A percentile compares a stretch with the other conserved stretches of the same genome.
Conservation (phyloP, 2,329 filamentous ascomycete species). For the Lachnellula suecica region DNA sequence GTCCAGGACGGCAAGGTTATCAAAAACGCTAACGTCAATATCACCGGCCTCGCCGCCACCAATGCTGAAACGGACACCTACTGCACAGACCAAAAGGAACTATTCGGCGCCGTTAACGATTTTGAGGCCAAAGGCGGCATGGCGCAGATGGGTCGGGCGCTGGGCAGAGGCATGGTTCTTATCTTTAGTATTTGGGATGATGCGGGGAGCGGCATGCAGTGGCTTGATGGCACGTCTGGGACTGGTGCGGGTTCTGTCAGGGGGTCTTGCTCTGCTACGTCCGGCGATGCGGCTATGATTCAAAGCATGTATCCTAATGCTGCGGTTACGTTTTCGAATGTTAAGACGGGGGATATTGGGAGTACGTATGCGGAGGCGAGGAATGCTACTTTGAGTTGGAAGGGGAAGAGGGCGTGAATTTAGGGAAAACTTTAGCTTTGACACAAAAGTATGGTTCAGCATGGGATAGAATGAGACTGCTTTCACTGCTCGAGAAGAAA, state of each 20-base stretch:
- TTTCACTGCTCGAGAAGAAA: no score
- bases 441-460: no score
- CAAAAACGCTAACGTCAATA: slow-evolving; percentile 44
- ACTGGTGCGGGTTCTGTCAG: slow-evolving; percentile 47
- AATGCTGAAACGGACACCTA: slow-evolving; percentile 54
- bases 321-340: slow-evolving; percentile 32
- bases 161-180: slow-evolving; percentile 57
- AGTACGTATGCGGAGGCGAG: slow-evolving; percentile 12
- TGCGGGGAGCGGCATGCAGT: slow-evolving; percentile 65
- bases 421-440: no score
- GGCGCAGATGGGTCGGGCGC: slow-evolving; percentile 50
- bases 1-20: slow-evolving; percentile 53
- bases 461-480: no score
- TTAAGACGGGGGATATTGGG: slow-evolving; percentile 22
- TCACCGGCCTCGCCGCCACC: slow-evolving; percentile 42
- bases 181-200: slow-evolving; percentile 57
- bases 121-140: slow-evolving; percentile 57
- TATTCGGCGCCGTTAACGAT: slow-evolving; percentile 49
- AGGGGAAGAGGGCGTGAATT: neutral
- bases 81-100: slow-evolving; percentile 52
- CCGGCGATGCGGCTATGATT: slow-evolving; percentile 48
- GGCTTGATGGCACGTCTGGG: slow-evolving; percentile 61
- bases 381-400: neutral
- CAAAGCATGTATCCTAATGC: slow-evolving; percentile 46
- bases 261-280: slow-evolving; percentile 50